Evolutionary conservation across 106 monocot genomes (phyloP), one percentile per base, ranked within the genome.

Genomic region (Xerophyta viscosa): DNA sequence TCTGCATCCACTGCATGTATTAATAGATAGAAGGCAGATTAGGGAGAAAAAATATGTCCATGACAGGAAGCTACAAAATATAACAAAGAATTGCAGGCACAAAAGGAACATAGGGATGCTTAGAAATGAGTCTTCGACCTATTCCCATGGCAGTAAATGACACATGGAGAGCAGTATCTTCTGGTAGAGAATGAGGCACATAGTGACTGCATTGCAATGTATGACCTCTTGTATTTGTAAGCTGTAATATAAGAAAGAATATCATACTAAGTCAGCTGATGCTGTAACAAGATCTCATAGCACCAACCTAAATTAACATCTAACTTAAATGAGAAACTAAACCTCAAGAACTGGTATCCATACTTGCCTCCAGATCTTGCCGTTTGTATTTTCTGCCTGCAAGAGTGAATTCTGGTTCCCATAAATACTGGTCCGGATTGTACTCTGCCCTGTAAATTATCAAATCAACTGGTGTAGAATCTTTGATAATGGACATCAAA

Each of bases 361-460:
- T 85, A 96, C 96, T 96, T 96, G 96, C 96, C 96, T 96, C 89
- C 72, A 96, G 76, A 64, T 96, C 96, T 67, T 77, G 69, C 18
- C 96, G 81, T 71, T 82, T 84, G 73, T 73, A 96, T 73, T 96
- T 89, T 61, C 96, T 81, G 57, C 96, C 82, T 24, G 89, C 96
- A 65, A 96, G 78, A 59, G 81, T 85, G 71, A 96, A 96, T 63
- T 96, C 96, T 36, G 81, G 57, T 58, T 96, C 96, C 96, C 96
- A 89, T 69, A 96, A 68, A 65, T 85, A 89, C 36, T 96, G 85
- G 24, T 96, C 89, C 39, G 89, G 88, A 69, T 77, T 88, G 63
- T 96, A 96, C 27, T 96, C 85, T 24, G 89, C 96, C 78, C 96
- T 96, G 81, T 64, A 63, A 22, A 74, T 48, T 62, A 82, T 18